Evolutionary conservation across 176 grass and related monocot species (phyloP), one percentile per base, ranked within the genome.

Genomic region (Microstegium vimineum): DNA sequence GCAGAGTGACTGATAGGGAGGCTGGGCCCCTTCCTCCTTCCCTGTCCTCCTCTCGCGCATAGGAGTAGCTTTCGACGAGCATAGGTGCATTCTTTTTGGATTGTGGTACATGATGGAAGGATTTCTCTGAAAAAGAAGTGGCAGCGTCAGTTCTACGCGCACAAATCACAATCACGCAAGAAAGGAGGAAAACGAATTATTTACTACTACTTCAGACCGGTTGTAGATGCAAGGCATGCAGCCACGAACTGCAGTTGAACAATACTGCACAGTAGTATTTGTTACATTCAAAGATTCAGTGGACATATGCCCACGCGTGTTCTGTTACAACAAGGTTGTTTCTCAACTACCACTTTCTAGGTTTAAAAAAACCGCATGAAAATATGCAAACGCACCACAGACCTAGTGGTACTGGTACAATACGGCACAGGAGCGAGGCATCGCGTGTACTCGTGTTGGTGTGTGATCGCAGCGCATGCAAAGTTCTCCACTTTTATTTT

Each of bases 121-220:
- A 76, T 82, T 86, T 79, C 41, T 77, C 32, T 62, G 82, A 73
- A 86, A 85, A 71, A 36, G 25, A 64, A 43, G 28, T 70, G 38
- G 37, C 70, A 81, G 83, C 83, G 87, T 90, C 54, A 59, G 87
- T 69, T 65, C 49, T 61, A 86, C 87, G 83, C 82, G 83, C 76
- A 25, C 57, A 81, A 80, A 75, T 60, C 76, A 25, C 57, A 81
- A 80, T 80, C 68, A 80, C 34, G 22, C 23, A 17, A 54, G 46
- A 17, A 84, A 71, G 41, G 14, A 25, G 26, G 26, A 1, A 15
- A 26, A 20, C 31, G 17, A 78, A 4, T 33, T 17, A 32, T 40
- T 40, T 33, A n/a, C n/a, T n/a, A n/a, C 4, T 17, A 54, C 59
- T 47, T 37, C 10, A 4, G 31, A 17, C 5, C 73, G 8, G 32